phyloP scores from a whole-genome alignment of 768 basidiomycete species.

The Rubroboletus pulcherrimus region DNA sequence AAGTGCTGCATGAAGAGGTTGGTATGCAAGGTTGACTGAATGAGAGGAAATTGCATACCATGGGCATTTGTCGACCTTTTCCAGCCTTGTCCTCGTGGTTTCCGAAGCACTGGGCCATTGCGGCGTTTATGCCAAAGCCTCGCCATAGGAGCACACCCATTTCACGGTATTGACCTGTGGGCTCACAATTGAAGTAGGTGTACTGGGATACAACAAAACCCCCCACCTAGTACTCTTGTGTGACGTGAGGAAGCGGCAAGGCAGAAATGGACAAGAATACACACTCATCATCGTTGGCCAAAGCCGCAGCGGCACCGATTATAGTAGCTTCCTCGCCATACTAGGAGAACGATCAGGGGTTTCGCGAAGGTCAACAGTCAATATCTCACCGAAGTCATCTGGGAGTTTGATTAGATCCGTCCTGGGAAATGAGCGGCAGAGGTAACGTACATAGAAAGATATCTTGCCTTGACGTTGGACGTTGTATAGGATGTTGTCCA shows the following conservation, averaged over 20 bases:
- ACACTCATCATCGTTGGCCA: conserved; percentile 82
- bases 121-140: conserved; percentile 69
- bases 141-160: conserved; percentile 90
- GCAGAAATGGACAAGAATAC: conserved; percentile 24
- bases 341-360: conserved; percentile 35
- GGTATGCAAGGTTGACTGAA: not conserved
- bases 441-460: conserved; percentile 71
- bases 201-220: not conserved
- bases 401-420: conserved; percentile 8
- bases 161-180: conserved; percentile 84
- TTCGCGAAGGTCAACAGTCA: not conserved
- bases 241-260: conserved; percentile 7
- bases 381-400: conserved; percentile 79
- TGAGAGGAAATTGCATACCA: conserved; percentile 44
- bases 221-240: conserved; percentile 66
- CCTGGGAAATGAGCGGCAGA: not conserved
- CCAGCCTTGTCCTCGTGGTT: conserved; percentile 75
- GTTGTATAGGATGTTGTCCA: conserved; percentile 88
- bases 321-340: conserved; percentile 90
- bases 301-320: conserved; percentile 83
- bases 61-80: conserved; percentile 92
- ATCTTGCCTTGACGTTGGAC: conserved; percentile 93
- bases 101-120: conserved; percentile 92
- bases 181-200: not conserved
- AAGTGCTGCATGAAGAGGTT: conserved; percentile 61